phyloP scores from a whole-genome alignment of 495 filamentous ascomycete genomes.

The Xeromyces bisporus region DNA sequence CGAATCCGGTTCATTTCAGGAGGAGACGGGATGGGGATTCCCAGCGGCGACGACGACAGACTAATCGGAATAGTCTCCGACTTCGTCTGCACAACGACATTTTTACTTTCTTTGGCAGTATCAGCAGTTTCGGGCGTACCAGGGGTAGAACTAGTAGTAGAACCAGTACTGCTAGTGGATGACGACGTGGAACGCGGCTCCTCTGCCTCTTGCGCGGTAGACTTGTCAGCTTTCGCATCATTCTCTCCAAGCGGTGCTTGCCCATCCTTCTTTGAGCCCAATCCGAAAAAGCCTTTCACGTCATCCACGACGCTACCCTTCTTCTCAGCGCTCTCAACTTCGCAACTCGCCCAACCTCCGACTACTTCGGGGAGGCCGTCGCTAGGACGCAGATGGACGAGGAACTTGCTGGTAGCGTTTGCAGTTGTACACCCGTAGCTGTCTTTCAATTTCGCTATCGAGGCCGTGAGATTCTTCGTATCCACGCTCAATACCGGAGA shows the following conservation, averaged over 20 bases:
- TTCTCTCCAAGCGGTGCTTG: conserved; percentile 62
- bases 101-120: conserved; percentile 30
- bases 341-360: conserved; percentile 66
- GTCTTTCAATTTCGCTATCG: conserved; percentile 55
- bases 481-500: conserved; percentile 36
- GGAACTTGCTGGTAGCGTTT: conserved; percentile 67
- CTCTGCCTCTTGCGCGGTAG: conserved; percentile 33
- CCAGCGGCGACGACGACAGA: conserved; percentile 42
- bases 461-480: conserved; percentile 71
- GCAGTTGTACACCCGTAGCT: conserved; percentile 56
- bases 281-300: conserved; percentile 87
- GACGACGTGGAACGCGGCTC: conserved; percentile 30
- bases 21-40: conserved; percentile 37
- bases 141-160: conserved; percentile 32
- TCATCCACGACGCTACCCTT: conserved; percentile 73
- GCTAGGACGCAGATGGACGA: conserved; percentile 49
- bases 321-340: conserved; percentile 50
- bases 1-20: conserved; percentile 48
- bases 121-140: no score
- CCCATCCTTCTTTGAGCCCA: conserved; percentile 69
- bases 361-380: conserved; percentile 74
- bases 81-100: conserved; percentile 39
- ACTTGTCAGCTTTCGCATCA: conserved; percentile 30
- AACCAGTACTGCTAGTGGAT: conserved; percentile 22
- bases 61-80: conserved; percentile 53